Evolutionary conservation across 1,284 basidiomycete species (phyloP).

Genomic region (Malassezia sp.): DNA sequence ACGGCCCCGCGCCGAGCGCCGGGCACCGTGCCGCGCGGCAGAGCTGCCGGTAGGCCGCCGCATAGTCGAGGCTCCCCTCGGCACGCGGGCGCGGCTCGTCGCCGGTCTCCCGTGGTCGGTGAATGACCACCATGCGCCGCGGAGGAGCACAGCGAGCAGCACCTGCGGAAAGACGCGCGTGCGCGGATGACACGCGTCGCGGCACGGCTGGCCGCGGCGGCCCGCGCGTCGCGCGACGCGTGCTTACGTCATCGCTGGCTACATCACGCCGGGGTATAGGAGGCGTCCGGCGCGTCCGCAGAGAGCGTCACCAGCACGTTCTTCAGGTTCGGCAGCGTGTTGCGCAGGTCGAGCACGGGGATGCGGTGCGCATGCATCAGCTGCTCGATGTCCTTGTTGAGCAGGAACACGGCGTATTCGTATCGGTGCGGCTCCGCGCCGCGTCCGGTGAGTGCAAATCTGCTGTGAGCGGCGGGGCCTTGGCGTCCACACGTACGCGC

Average conservation of each 20-base stretch:
- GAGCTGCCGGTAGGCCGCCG: conserved; percentile 35
- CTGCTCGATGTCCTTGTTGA: conserved; percentile 89
- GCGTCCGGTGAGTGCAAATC: conserved; percentile 69
- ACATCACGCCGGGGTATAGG: neutral
- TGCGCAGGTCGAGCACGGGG: conserved; percentile 76
- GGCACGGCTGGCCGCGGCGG: no score
- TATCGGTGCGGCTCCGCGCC: conserved; percentile 92
- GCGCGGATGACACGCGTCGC: conserved; percentile 3
- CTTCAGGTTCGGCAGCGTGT: conserved; percentile 91
- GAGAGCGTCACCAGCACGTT: conserved; percentile 71
- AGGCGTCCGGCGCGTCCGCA: neutral
- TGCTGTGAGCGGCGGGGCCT: neutral
- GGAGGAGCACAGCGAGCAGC: no score
- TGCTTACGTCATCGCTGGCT: no score
- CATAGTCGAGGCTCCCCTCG: conserved; percentile 21
- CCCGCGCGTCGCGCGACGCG: no score
- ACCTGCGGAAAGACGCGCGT: conserved; percentile 1
- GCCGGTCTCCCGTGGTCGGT: conserved; percentile 22
- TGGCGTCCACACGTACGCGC: conserved; percentile 18
- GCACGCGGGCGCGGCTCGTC: conserved; percentile 12
- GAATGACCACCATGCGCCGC: conserved; percentile 20
- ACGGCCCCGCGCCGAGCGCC: conserved; percentile 12
- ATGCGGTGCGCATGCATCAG: conserved; percentile 35
- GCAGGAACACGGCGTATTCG: conserved; percentile 89
- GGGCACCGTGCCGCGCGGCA: conserved; percentile 12